Evolutionary conservation across 1,284 basidiomycete species (phyloP).

Genomic region (Apiotrichum porosum): DNA sequence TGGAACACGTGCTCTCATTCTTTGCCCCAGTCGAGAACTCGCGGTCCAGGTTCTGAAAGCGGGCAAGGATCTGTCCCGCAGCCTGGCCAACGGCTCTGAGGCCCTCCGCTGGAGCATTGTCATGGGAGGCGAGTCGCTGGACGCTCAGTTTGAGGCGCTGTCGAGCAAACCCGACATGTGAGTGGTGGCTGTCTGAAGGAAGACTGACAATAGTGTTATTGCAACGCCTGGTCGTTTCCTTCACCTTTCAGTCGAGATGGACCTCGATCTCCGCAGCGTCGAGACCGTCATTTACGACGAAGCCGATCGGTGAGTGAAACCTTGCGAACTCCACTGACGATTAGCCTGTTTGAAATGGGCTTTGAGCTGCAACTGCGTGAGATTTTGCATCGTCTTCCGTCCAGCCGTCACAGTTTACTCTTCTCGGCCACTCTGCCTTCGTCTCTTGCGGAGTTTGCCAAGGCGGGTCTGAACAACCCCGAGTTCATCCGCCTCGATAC

Average conservation of each 20-base stretch:
- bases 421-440: conserved; percentile 97
- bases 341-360: conserved; percentile 90
- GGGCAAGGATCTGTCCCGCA: conserved; percentile 84
- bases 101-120: conserved; percentile 85
- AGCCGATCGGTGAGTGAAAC: conserved; percentile 62
- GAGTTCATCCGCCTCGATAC: conserved; percentile 91
- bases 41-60: conserved; percentile 91
- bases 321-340: not conserved
- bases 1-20: conserved; percentile 80
- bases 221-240: conserved; percentile 96
- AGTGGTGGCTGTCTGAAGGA: conserved; percentile 50
- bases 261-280: conserved; percentile 79
- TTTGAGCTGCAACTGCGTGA: conserved; percentile 89
- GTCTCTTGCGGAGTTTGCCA: conserved; percentile 93
- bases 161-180: conserved; percentile 90
- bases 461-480: conserved; percentile 89
- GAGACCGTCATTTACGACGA: conserved; percentile 97
- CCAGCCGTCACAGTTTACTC: conserved; percentile 81
- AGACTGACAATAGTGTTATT: conserved; percentile 70
- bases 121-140: conserved; percentile 91
- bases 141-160: conserved; percentile 96
- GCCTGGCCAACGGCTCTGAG: conserved; percentile 54
- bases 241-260: conserved; percentile 96
- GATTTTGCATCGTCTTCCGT: conserved; percentile 80
- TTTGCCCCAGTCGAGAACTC: conserved; percentile 89